phyloP scores from a whole-genome alignment of 1,139 yeast species.

The Candida freyschussii region DNA sequence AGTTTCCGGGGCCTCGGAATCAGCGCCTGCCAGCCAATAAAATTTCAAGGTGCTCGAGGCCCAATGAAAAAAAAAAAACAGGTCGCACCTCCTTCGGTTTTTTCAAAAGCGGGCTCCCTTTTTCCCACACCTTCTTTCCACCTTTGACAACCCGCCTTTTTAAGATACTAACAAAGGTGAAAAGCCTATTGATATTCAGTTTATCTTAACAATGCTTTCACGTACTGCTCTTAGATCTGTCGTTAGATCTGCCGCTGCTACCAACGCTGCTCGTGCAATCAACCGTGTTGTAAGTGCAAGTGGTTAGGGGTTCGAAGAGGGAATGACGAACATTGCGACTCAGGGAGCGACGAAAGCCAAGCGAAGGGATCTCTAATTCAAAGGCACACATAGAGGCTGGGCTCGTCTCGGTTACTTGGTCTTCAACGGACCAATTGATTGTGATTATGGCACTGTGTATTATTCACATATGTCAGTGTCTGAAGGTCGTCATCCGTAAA shows the following conservation, averaged over 20 bases:
- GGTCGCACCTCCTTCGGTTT: no score
- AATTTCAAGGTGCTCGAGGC: conserved; percentile 17
- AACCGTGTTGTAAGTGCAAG: conserved; percentile 58
- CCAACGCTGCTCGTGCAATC: conserved; percentile 45
- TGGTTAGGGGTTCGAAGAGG: no score
- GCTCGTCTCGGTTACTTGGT: no score
- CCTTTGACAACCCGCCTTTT: conserved; percentile 1
- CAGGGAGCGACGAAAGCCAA: no score
- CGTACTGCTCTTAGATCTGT: conserved; percentile 82
- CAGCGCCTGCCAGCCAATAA: conserved; percentile 20
- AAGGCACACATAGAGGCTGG: no score
- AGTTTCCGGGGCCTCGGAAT: no score
- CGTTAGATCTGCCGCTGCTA: conserved; percentile 70
- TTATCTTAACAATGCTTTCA: conserved; percentile 54
- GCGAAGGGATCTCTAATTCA: no score
- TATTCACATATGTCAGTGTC: no score
- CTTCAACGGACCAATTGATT: no score
- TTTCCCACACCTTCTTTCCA: conserved; percentile 9
- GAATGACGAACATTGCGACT: no score
- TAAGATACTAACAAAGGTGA: conserved; percentile 9
- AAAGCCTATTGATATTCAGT: conserved; percentile 10
- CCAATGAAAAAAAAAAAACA: conserved; percentile 26
- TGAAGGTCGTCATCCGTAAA: no score
- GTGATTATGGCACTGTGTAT: no score
- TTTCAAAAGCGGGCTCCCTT: conserved; percentile 21